Evolutionary conservation across 1,284 basidiomycete genomes (phyloP).

Genomic region (Ganoderma lucidum): DNA sequence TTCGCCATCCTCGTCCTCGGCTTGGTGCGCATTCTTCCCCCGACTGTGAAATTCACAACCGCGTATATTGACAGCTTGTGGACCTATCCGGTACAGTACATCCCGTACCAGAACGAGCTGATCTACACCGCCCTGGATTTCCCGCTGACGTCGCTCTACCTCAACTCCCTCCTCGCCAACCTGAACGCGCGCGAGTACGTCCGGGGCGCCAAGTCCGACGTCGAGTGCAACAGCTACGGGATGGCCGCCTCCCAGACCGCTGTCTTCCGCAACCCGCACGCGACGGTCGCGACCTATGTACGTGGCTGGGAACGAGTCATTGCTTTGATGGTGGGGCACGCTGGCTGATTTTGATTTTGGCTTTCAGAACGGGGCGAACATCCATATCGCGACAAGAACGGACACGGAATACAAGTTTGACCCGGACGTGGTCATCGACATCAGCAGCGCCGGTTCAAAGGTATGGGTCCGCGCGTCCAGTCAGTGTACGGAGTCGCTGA

Average conservation of each 20-base stretch:
- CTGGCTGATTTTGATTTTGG: not conserved
- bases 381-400: not conserved
- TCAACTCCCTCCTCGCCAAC: not conserved
- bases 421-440: too few relatives aligned
- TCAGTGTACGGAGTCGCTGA: not conserved
- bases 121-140: not conserved
- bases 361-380: not conserved
- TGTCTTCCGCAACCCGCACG: not conserved
- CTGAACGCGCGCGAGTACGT: slow-evolving; percentile 2
- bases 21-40: slow-evolving; percentile 45
- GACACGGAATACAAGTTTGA: not conserved
- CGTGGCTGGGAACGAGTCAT: not conserved
- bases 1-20: slow-evolving; percentile 14
- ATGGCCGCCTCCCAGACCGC: not conserved
- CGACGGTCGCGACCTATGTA: not conserved
- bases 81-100: not conserved
- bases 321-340: not conserved
- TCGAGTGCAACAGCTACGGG: not conserved
- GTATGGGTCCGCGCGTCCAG: not conserved
- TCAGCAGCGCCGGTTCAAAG: not conserved
- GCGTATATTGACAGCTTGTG: not conserved
- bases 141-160: not conserved
- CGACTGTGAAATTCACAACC: not conserved
- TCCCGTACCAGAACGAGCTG: not conserved
- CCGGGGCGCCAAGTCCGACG: not conserved